A percentile compares a stretch with the other conserved stretches of the same genome.
Conservation (phyloP, 1,284 basidiomycete species). For the Fistulina hepatica region DNA sequence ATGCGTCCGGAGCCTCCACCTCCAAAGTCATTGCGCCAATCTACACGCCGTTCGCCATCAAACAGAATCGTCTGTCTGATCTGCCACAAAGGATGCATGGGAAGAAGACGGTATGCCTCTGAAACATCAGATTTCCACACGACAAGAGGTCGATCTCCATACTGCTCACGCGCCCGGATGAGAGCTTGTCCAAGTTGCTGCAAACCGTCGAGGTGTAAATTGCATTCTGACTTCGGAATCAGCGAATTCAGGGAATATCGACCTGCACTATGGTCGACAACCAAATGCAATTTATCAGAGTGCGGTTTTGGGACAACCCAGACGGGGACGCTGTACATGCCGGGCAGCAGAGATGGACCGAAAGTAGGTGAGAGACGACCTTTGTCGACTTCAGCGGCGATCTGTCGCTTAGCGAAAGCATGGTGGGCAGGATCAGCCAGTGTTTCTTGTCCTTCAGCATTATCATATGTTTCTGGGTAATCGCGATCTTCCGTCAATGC, state of each 20-base stretch:
- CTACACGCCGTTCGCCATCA: constrained; percentile 15
- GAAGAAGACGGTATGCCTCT: constrained; percentile 16
- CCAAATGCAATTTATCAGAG: constrained; percentile 23
- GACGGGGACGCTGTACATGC: constrained; percentile 30
- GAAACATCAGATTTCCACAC: constrained; percentile 22
- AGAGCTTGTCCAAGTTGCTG: constrained; percentile 9
- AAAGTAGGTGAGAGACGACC: constrained; percentile 26
- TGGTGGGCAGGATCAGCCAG: constrained; percentile 1
- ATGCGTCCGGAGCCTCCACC: constrained; percentile 14
- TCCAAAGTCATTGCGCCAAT: constrained; percentile 17
- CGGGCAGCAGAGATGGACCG: constrained; percentile 25
- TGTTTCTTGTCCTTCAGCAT: constrained; percentile 10
- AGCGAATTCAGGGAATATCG: constrained; percentile 23
- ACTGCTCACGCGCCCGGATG: constrained; percentile 1
- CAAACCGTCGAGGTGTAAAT: constrained; percentile 11
- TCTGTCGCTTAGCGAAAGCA: constrained; percentile 19
- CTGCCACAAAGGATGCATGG: constrained; percentile 17
- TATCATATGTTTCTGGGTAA: constrained; percentile 14
- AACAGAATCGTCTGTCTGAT: constrained; percentile 13
- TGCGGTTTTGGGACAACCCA: constrained; percentile 28
- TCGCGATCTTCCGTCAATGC: constrained; percentile 16
- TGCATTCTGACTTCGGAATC: constrained; percentile 16
- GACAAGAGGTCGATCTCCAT: constrained; percentile 8
- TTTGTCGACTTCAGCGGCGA: constrained; percentile 20
- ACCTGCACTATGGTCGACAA: constrained; percentile 29